Conservation (phyloP, 805 yeast genomes). For the Yarrowia phangngaensis region DNA sequence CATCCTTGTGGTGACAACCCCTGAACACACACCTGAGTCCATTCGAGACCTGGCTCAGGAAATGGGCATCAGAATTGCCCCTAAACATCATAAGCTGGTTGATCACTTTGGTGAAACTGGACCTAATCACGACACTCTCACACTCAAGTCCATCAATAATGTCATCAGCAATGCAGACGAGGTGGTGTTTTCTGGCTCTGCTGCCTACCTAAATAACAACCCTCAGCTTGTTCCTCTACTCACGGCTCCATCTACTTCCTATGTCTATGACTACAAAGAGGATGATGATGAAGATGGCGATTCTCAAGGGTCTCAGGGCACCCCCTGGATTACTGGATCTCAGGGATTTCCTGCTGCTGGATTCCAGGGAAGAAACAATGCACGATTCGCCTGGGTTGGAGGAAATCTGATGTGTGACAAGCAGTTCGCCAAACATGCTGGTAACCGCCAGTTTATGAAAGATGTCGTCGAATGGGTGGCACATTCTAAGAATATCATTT, state of each 20-base stretch:
- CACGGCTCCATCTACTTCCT: conserved; percentile 61
- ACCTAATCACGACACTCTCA: conserved; percentile 33
- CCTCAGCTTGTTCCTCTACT: conserved; percentile 67
- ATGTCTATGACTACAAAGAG: conserved; percentile 49
- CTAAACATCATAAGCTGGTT: conserved; percentile 58
- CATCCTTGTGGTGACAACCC: conserved; percentile 57
- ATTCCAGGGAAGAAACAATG: conserved; percentile 73
- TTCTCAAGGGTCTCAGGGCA: conserved; percentile 27
- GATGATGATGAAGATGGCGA: conserved; percentile 43
- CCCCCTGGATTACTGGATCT: conserved; percentile 72
- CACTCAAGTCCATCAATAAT: conserved; percentile 29
- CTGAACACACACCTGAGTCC: conserved; percentile 54
- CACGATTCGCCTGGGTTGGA: conserved; percentile 83
- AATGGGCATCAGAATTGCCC: conserved; percentile 79
- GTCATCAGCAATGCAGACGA: conserved; percentile 27
- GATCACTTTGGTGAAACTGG: conserved; percentile 57
- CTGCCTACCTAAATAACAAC: conserved; percentile 67
- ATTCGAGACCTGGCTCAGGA: conserved; percentile 66
- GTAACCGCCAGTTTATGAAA: conserved; percentile 43
- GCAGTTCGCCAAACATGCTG: conserved; percentile 34
- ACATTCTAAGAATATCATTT: conserved; percentile 62
- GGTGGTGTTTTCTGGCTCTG: conserved; percentile 49
- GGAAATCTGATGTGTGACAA: conserved; percentile 52
- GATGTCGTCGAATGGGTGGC: conserved; percentile 67
- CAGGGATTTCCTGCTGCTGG: conserved; percentile 75